phyloP scores from a whole-genome alignment of 805 yeast genomes.

The Candida patagonica region DNA sequence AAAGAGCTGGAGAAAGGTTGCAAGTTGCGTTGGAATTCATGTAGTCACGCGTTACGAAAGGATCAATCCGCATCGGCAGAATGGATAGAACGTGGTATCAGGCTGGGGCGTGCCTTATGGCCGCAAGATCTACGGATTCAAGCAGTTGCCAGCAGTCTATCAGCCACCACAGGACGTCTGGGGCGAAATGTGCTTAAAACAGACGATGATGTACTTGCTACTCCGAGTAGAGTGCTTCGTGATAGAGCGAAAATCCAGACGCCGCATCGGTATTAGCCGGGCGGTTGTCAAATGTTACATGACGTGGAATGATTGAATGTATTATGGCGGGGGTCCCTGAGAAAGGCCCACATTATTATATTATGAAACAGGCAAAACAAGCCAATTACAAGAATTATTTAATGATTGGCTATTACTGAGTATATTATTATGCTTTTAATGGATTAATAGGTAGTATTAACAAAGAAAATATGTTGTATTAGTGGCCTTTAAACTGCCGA shows the following conservation, averaged over 20 bases:
- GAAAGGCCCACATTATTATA: too few species aligned
- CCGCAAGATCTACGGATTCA: slow-evolving; percentile 16
- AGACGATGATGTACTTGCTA: slow-evolving; percentile 8
- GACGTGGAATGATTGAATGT: too few species aligned
- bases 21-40: slow-evolving; percentile 50
- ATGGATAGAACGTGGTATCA: slow-evolving; percentile 24
- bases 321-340: too few species aligned
- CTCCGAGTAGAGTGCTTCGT: slow-evolving; percentile 18
- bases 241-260: slow-evolving; percentile 12
- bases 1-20: slow-evolving; percentile 63
- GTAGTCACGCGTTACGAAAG: slow-evolving; percentile 25
- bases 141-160: slow-evolving; percentile 9
- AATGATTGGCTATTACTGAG: too few species aligned
- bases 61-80: background rate
- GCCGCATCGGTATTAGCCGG: too few species aligned
- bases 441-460: too few species aligned
- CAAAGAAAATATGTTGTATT: too few species aligned
- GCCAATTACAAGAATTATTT: too few species aligned
- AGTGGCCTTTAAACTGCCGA: too few species aligned
- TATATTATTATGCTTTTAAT: too few species aligned
- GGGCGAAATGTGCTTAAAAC: background rate
- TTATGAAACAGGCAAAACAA: too few species aligned
- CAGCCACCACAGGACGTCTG: slow-evolving; percentile 13
- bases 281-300: too few species aligned
- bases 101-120: slow-evolving; percentile 25